A percentile compares a stretch with the other conserved stretches of the same genome.
Conservation (phyloP, 306 rosid genomes). For the Casuarina cunninghamiana region DNA sequence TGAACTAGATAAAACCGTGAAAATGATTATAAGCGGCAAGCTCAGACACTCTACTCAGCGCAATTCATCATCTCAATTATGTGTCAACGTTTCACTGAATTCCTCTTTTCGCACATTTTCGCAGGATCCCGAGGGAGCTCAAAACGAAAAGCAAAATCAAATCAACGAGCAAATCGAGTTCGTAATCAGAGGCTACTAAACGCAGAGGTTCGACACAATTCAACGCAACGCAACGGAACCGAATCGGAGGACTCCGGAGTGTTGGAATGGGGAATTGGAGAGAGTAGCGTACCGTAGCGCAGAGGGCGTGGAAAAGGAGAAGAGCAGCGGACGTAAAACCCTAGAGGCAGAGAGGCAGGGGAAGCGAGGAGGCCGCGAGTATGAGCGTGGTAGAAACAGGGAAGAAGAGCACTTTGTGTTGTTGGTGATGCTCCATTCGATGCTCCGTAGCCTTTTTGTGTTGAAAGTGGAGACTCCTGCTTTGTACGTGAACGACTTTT, state of each 20-base stretch:
- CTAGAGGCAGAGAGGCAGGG: conserved; percentile 34
- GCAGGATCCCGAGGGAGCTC: conserved; percentile 31
- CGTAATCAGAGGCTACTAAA: not conserved
- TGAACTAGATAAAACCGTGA: not conserved
- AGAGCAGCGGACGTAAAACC: conserved; percentile 23
- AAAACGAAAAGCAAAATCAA: conserved; percentile 9
- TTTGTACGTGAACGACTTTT: conserved; percentile 21
- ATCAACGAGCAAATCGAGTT: not conserved
- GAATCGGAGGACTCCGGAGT: conserved; percentile 24
- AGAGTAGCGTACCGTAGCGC: conserved; percentile 18
- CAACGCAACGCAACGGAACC: not conserved
- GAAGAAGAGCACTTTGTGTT: conserved; percentile 48
- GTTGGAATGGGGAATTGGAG: conserved; percentile 23
- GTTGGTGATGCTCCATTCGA: conserved; percentile 37
- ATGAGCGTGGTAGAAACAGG: conserved; percentile 40
- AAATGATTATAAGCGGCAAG: conserved; percentile 19
- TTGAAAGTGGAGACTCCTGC: conserved; percentile 36
- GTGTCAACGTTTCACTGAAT: conserved; percentile 12
- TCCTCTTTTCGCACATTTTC: conserved; percentile 26
- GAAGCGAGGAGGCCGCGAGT: conserved; percentile 34
- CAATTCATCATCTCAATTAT: not conserved
- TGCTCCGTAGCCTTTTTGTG: conserved; percentile 12
- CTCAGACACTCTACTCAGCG: conserved; percentile 12
- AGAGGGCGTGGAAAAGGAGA: conserved; percentile 23
- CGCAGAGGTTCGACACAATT: conserved; percentile 24